Evolutionary conservation across 163 green algal genomes (phyloP).

Genomic region (Scenedesmus sp.): DNA sequence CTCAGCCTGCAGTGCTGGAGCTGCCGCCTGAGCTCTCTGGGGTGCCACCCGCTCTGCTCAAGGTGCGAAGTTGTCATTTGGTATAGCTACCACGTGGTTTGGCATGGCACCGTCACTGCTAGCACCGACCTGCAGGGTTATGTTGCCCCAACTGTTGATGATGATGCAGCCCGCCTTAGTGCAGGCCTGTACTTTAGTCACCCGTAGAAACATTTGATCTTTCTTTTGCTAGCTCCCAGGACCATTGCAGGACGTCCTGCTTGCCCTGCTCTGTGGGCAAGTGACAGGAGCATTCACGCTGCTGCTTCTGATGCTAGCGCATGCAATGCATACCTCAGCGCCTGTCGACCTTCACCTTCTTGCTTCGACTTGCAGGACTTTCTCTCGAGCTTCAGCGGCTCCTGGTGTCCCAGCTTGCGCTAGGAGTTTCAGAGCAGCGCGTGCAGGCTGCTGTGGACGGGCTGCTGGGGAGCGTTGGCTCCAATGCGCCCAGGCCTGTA

Average conservation of each 20-base stretch:
- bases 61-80: neutral
- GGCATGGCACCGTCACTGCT: neutral
- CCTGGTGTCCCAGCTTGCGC: slow-evolving; percentile 5
- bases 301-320: neutral
- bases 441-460: slow-evolving; percentile 1
- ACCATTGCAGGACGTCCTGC: neutral
- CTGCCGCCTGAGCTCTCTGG: slow-evolving; percentile 37
- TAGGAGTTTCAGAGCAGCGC: neutral
- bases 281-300: neutral
- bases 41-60: slow-evolving; percentile 31
- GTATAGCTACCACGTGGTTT: neutral
- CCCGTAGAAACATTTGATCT: too few relatives aligned
- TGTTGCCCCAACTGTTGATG: neutral
- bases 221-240: too few relatives aligned
- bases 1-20: slow-evolving; percentile 21
- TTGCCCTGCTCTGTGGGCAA: neutral
- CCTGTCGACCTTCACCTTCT: neutral
- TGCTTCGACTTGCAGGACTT: slow-evolving; percentile 32
- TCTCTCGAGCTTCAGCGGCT: neutral
- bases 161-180: neutral
- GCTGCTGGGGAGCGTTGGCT: neutral
- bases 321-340: neutral
- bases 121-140: neutral
- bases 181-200: neutral
- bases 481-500: neutral